Base-by-base conservation (phyloP, 176 grass and related monocot genomes). In the Aegilops speltoides region DNA sequence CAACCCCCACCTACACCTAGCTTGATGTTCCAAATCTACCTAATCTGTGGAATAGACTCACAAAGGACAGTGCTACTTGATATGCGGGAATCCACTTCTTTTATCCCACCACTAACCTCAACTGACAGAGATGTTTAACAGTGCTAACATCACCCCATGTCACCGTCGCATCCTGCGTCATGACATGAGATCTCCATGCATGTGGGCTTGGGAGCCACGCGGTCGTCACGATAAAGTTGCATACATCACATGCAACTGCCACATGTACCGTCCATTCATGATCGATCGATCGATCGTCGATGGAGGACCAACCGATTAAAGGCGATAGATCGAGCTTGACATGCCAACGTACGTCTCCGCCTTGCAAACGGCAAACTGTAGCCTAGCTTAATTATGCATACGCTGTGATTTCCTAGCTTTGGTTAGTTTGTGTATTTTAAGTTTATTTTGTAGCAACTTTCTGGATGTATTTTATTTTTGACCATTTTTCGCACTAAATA, bases 21-120 rank as follows among this genome's bases (percentile, higher is more conserved):
- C 66, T 80, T 62, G 77, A 63, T 86, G 34, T 52, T 33, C 87
- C 78, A 36, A 36, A 36, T 36, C 34, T 36, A 36, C 34, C 34
- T 36, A 36, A 36, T 69, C 81, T 62, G n/a, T 38, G 48, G 14
- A 32, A 32, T 17, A n/a, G 46, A 82, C 20, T 28, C 71, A 77
- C 63, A 81, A 56, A 68, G 64, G 64, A 86, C 78, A 69, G 10
- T 41, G 40, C 2, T 11, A 26, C 63, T 48, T 37, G 34, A 36
- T 36, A 36, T 36, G 7, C 34, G 5, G 7, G 34, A 36, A 36
- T 36, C 34, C 5, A 36, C 34, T 36, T 36, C 4, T 36, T 36
- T 36, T 36, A 36, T 36, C 34, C 7, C 7, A 36, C 5, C 6
- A 7, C 34, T 36, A 36, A 36, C 34, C 34, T 36, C 34, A 36